A percentile compares a stretch with the other conserved stretches of the same genome.
These are phyloP conservation scores for Scutellaria barbata DNA, from an alignment of 257 asterid genomes.

Conservation along the genomic window DNA sequence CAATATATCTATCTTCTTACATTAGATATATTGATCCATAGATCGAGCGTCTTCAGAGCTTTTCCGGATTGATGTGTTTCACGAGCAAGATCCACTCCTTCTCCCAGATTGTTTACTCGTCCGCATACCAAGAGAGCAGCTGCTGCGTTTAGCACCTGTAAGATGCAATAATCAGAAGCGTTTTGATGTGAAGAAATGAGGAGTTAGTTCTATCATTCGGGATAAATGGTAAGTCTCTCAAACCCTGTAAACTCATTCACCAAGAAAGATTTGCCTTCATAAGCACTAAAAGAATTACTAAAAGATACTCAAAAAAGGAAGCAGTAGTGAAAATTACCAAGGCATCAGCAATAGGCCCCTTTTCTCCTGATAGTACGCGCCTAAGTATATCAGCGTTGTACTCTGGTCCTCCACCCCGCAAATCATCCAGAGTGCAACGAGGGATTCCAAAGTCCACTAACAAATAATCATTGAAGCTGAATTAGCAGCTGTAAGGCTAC, in stretches of 20 bases:
- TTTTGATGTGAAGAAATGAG: not conserved
- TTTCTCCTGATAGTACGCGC: conserved; percentile 64
- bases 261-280: not conserved
- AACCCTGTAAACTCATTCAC: not conserved
- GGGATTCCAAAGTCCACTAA: conserved; percentile 77
- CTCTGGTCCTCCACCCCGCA: conserved; percentile 68
- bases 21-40: conserved; percentile 69
- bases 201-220: not conserved
- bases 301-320: not conserved
- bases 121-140: conserved; percentile 92
- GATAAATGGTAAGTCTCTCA: not conserved
- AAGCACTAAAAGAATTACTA: too few species aligned
- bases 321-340: conserved; percentile 44
- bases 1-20: conserved; percentile 46
- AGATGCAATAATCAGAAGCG: conserved; percentile 11
- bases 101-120: conserved; percentile 54
- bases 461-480: not conserved
- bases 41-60: conserved; percentile 74
- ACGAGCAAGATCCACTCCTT: conserved; percentile 79
- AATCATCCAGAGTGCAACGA: conserved; percentile 67
- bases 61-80: conserved; percentile 68
- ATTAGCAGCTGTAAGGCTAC: conserved; percentile 1
- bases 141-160: conserved; percentile 87
- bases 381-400: conserved; percentile 59
- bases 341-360: conserved; percentile 68